Conservation (phyloP, 2,329 filamentous ascomycete genomes). For the Celoporthe dispersa region DNA sequence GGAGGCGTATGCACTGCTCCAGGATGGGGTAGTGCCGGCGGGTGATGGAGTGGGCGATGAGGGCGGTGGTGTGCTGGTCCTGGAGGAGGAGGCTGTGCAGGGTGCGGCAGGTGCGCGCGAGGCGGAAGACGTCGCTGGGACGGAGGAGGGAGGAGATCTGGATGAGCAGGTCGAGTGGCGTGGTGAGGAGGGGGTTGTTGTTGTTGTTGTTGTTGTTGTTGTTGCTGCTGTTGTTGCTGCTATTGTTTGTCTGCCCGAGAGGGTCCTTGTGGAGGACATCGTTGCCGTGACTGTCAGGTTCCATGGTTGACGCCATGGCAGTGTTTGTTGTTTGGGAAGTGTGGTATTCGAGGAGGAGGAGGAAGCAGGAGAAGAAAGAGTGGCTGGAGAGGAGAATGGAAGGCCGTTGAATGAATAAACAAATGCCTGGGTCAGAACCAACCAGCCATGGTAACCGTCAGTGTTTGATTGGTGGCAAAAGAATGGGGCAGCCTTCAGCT, state of each 20-base stretch:
- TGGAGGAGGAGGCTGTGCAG: conserved; percentile 48
- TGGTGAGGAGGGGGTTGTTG: conserved; percentile 43
- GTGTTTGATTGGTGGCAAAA: not conserved
- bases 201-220: conserved; percentile 40
- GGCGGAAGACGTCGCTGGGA: conserved; percentile 55
- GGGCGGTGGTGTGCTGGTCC: conserved; percentile 42
- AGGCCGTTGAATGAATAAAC: too few species aligned
- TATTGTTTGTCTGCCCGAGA: too few species aligned
- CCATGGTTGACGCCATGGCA: not conserved
- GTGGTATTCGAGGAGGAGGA: not conserved
- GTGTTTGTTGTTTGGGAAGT: not conserved
- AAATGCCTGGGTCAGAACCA: too few species aligned
- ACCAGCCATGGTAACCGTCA: not conserved
- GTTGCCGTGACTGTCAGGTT: not conserved
- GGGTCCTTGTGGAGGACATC: too few species aligned
- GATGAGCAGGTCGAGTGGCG: conserved; percentile 58
- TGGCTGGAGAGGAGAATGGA: too few species aligned
- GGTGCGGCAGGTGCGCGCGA: conserved; percentile 47
- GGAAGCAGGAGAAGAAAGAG: not conserved
- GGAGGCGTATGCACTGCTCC: conserved; percentile 54
- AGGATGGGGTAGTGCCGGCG: conserved; percentile 54
- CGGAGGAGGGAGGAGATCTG: conserved; percentile 50
- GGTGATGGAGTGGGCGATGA: conserved; percentile 48
- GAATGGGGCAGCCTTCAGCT: not conserved
- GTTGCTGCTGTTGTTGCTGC: conserved; percentile 45